Conservation (phyloP, 306 rosid genomes). For the Medicago lupulina region DNA sequence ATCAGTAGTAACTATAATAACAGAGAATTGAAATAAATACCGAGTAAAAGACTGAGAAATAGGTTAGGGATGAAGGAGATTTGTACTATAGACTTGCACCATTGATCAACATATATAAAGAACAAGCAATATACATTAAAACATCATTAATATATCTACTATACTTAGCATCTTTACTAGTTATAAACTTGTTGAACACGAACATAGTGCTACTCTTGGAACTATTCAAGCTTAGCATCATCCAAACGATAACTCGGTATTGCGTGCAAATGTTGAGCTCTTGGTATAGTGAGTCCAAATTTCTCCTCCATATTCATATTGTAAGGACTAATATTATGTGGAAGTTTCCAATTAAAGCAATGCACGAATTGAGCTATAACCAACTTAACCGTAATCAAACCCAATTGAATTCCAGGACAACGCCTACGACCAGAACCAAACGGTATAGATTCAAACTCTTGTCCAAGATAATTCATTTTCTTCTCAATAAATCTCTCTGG, state of each 20-base stretch:
- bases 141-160: too few species aligned
- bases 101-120: too few species aligned
- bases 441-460: not conserved
- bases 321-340: not conserved
- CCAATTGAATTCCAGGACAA: not conserved
- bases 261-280: not conserved
- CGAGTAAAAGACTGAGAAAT: too few species aligned
- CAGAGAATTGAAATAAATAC: too few species aligned
- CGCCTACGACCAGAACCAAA: not conserved
- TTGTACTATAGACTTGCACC: too few species aligned
- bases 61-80: too few species aligned
- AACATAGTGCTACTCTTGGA: not conserved
- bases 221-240: not conserved
- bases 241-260: not conserved
- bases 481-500: not conserved
- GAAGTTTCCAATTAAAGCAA: conserved; percentile 5
- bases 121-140: too few species aligned
- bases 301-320: not conserved
- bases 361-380: not conserved
- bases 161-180: too few species aligned
- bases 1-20: too few species aligned
- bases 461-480: not conserved
- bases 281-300: not conserved
- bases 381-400: not conserved
- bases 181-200: too few species aligned